Evolutionary conservation across 495 filamentous ascomycete species (phyloP).

Genomic region (Hypoxylon subgilvum): DNA sequence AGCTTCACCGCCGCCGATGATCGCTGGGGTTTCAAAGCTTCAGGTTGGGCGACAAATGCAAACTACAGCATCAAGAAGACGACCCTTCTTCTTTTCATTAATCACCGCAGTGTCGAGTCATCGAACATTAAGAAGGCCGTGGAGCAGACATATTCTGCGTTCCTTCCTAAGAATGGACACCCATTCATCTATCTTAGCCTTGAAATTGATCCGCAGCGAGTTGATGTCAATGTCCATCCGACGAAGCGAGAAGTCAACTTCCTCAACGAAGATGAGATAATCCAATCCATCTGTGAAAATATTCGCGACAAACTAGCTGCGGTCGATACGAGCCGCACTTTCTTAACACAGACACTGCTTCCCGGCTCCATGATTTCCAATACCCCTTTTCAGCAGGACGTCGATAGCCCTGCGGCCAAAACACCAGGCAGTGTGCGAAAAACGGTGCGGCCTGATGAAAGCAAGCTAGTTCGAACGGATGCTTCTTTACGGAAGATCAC

Average conservation of each 20-base stretch:
- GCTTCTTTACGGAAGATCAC: slow-evolving; percentile 92
- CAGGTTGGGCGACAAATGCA: slow-evolving; percentile 86
- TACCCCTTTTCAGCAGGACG: slow-evolving; percentile 42
- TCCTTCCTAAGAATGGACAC: slow-evolving; percentile 92
- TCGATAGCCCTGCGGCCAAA: slow-evolving; percentile 40
- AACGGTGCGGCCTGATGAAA: slow-evolving; percentile 76
- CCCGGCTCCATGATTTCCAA: slow-evolving; percentile 63
- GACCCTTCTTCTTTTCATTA: slow-evolving; percentile 90
- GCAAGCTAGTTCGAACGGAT: slow-evolving; percentile 90
- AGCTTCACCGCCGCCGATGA: slow-evolving; percentile 74
- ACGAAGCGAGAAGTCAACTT: slow-evolving; percentile 99
- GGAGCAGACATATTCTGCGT: slow-evolving; percentile 88
- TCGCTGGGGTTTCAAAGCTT: slow-evolving; percentile 80
- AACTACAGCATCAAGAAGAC: slow-evolving; percentile 96
- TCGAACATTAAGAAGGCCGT: slow-evolving; percentile 85
- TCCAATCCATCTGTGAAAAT: slow-evolving; percentile 83
- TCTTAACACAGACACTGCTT: slow-evolving; percentile 89
- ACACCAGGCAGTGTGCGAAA: slow-evolving; percentile 49
- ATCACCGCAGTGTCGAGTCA: slow-evolving; percentile 95
- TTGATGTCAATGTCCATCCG: slow-evolving; percentile 98
- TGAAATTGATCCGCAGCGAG: slow-evolving; percentile 88
- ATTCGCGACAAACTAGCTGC: slow-evolving; percentile 80
- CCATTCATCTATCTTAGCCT: slow-evolving; percentile 93
- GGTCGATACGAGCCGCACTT: slow-evolving; percentile 93
- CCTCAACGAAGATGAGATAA: slow-evolving; percentile 95